Base-by-base conservation (phyloP, 805 yeast species). In the Myxozyma lipomycoides region DNA sequence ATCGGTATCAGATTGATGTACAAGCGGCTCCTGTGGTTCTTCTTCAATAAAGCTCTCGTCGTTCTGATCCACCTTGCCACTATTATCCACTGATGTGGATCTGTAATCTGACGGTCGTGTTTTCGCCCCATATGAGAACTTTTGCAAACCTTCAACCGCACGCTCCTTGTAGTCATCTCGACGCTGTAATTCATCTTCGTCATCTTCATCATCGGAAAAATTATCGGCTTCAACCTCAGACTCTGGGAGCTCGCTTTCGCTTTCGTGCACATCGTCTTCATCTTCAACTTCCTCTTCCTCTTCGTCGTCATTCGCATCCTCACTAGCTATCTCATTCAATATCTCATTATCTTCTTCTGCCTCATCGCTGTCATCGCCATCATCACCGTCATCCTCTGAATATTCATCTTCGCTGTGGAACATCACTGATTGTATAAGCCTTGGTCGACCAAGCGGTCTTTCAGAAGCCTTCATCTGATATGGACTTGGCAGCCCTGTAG, bases 1-100 rank as follows among this genome's bases (percentile, higher is more conserved):
- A 30, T 49, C 56, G 17, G 42, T 26, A 46, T 52, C 53, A 18
- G 56, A 52, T 34, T 52, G 54, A 30, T 49, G 56, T 22, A 49
- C 55, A 12, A 49, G 30, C 1, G 56, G 56, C 6, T 40, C 26
- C 22, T 48, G 53, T 18, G 38, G 22, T 28, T 52, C 53, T 40
- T 52, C 56, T 35, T 48, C 56, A 25, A 52, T 49, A 23, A 46
- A 52, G 10, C 30, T 44, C 18, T 34, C 41, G 28, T 17, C 17
- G n/a, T 17, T 28, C 39, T 22, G 19, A 28, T 9, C 32, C 12
- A 28, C 12, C 32, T 19, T 17, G 28, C 34, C 40, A 30, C 44
- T 30, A 7, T 19, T 5, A 21, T 36, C 37, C 9, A 25, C 44
- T 12, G 26, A 38, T 25, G 24, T 43, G 10, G 45, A 43, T 36